A percentile compares a stretch with the other conserved stretches of the same genome.
phyloP scores from a whole-genome alignment of 768 basidiomycete genomes.

The Mycena crocata region DNA sequence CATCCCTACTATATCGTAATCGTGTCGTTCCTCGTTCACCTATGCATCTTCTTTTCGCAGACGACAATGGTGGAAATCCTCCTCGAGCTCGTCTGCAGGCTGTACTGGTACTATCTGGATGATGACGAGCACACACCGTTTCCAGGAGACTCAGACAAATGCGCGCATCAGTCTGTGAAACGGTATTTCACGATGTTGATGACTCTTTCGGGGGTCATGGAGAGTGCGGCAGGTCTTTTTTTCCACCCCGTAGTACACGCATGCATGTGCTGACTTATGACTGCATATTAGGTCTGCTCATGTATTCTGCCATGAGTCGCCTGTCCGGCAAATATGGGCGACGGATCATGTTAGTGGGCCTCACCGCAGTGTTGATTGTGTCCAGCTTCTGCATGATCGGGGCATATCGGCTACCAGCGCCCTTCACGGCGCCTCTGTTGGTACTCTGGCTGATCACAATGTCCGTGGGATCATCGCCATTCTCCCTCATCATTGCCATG shows the following conservation, averaged over 20 bases:
- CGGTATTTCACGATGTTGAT: constrained; percentile 6
- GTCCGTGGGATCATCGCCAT: constrained; percentile 2
- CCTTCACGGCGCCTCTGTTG: constrained; percentile 6
- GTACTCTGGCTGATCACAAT: constrained; percentile 1
- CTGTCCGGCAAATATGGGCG: constrained; percentile 11
- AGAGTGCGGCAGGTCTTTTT: neutral
- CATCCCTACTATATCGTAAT: neutral
- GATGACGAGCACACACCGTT: neutral
- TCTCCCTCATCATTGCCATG: constrained; percentile 11
- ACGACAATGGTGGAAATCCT: constrained; percentile 9
- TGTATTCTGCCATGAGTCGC: constrained; percentile 9
- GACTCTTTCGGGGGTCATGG: neutral
- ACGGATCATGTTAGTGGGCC: constrained; percentile 2
- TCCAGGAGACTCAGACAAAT: neutral
- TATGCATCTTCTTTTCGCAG: neutral
- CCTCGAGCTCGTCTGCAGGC: constrained; percentile 5
- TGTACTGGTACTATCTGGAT: constrained; percentile 6
- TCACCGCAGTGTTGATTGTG: constrained; percentile 3
- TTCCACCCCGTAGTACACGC: neutral
- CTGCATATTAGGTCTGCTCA: neutral
- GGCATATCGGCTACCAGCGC: neutral
- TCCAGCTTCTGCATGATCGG: constrained; percentile 5
- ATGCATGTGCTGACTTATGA: neutral
- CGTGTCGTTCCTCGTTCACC: neutral
- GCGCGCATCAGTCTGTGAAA: constrained; percentile 2